A percentile compares a stretch with the other conserved stretches of the same genome.
phyloP scores from a whole-genome alignment of 345 rosid species.

The Linum lewisii region DNA sequence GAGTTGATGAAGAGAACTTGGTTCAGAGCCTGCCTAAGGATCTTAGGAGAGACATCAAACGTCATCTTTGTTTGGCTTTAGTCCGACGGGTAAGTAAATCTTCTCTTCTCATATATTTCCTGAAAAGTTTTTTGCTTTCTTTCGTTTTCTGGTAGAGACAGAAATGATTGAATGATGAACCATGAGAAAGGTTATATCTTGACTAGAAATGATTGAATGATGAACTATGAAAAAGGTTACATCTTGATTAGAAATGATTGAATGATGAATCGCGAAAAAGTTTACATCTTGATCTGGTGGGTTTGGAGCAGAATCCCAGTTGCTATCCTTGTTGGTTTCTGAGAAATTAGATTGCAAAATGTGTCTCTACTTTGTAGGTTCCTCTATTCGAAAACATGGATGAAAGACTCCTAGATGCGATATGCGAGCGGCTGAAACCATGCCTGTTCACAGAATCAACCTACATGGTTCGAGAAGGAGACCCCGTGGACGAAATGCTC shows the following conservation, averaged over 20 bases:
- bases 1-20: conserved; percentile 82
- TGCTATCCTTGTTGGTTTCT: too few species aligned
- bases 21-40: conserved; percentile 93
- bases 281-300: too few species aligned
- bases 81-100: conserved; percentile 80
- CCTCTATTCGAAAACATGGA: conserved; percentile 92
- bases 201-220: too few species aligned
- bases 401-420: conserved; percentile 90
- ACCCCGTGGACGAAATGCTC: conserved; percentile 96
- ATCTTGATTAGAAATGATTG: background rate
- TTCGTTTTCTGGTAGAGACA: too few species aligned
- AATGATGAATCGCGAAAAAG: too few species aligned
- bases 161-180: too few species aligned
- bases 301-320: too few species aligned
- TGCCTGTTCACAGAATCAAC: conserved; percentile 67
- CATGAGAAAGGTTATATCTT: too few species aligned
- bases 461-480: conserved; percentile 85
- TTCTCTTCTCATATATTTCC: background rate
- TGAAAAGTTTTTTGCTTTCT: background rate
- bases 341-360: background rate
- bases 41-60: conserved; percentile 87
- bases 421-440: conserved; percentile 88
- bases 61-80: conserved; percentile 89
- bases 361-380: conserved; percentile 34
- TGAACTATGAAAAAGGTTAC: too few species aligned